Evolutionary conservation across 1,139 yeast species (phyloP).

Genomic region (Blastobotrys buckinghamii): DNA sequence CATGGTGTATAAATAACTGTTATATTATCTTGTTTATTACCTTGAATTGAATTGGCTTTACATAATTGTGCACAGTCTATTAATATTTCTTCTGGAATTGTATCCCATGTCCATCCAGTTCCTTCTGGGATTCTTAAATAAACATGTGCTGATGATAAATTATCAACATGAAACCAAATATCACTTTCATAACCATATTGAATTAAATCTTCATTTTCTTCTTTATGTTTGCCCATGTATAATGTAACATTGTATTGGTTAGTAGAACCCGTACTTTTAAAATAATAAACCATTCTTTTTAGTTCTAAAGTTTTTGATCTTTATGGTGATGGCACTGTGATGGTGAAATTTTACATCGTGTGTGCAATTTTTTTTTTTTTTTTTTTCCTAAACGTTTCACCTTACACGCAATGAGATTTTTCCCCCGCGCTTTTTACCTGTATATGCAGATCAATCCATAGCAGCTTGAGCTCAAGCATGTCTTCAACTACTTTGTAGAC

Average conservation of each 20-base stretch:
- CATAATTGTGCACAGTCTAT: slow-evolving; percentile 68
- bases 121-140: slow-evolving; percentile 49
- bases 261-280: slow-evolving; percentile 41
- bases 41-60: slow-evolving; percentile 75
- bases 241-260: slow-evolving; percentile 35
- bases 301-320: not conserved
- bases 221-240: slow-evolving; percentile 73
- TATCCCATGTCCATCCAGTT: slow-evolving; percentile 38
- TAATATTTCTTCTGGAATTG: slow-evolving; percentile 48
- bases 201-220: slow-evolving; percentile 69
- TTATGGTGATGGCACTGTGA: not conserved
- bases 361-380: not conserved
- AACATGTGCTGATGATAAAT: slow-evolving; percentile 76
- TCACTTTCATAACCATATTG: slow-evolving; percentile 64
- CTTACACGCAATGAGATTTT: too few relatives aligned
- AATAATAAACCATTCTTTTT: slow-evolving; percentile 55
- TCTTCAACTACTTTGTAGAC: too few relatives aligned
- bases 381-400: too few relatives aligned
- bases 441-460: too few relatives aligned
- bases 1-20: slow-evolving; percentile 75
- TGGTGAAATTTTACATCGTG: not conserved
- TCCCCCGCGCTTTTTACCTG: too few relatives aligned
- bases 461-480: too few relatives aligned
- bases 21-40: slow-evolving; percentile 64
- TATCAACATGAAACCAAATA: slow-evolving; percentile 83